Base-by-base conservation (phyloP, 2,329 filamentous ascomycete species). In the Dichotomopilus funicola region DNA sequence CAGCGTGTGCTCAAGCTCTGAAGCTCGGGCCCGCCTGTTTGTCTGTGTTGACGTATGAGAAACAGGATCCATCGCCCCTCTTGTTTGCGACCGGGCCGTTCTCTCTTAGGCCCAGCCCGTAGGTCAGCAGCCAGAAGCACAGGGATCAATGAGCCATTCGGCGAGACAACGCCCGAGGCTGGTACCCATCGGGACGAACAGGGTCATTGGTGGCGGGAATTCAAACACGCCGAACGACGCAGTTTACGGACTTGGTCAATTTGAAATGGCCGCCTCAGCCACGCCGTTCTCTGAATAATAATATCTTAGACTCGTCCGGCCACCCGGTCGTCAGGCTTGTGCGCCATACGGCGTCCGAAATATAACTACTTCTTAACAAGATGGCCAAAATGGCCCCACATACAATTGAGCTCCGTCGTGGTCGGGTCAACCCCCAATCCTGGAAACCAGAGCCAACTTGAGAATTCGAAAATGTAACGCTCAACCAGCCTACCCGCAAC, bases 61-160 rank as follows among this genome's bases (percentile, higher is more conserved):
- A n/a, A 12, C 7, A 9, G 6, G 37, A 43, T 48, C n/a, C n/a
- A n/a, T 53, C 37, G 44, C 36, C 44, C 51, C 31, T 34, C 38
- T 34, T 47, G 10, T 37, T 19, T 40, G 41, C 5, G 27, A 6
- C 40, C 41, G 34, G 13, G 13, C 31, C 19, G 33, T 6, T 34
- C 11, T 34, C 27, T n/a, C 41, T 12, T 12, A 33, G 35, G 31
- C 12, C 13, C 34, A 47, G n/a, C 5, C 36, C 5, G 37, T n/a
- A n/a, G n/a, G n/a, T n/a, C 6, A 10, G 19, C 12, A 10, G 5
- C 2, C 9, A 40, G 13, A 9, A 7, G 27, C 12, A 33, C 47
- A 49, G 11, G 47, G 37, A 49, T 41, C n/a, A 33, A 51, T 51
- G 49, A 51, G 49, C 49, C 40, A 44, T 51, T 44, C 49, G 49